Base-by-base conservation (phyloP, 345 rosid genomes). In the Aquilaria malaccensis region DNA sequence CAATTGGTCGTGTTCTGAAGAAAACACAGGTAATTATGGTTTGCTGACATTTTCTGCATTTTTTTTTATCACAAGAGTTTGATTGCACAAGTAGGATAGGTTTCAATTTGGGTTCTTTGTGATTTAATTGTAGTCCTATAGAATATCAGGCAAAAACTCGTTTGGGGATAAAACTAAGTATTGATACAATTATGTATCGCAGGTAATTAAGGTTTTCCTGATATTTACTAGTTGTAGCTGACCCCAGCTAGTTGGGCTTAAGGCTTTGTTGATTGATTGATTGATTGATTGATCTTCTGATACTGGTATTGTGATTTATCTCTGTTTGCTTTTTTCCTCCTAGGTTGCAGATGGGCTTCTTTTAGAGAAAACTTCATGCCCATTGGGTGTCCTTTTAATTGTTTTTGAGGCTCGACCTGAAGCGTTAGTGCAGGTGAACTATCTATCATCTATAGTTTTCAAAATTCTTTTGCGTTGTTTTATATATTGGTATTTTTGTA, bases 381-480 rank as follows among this genome's bases (percentile, higher is more conserved):
- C 99, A 56, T 77, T 95, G 77, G 99, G 97, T 9, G 99, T 91
- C 70, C 95, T 95, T 70, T 74, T 95, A 73, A 86, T 95, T 77
- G 85, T 95, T 71, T 95, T 95, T 66, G 99, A 91, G 77, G 84
- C 97, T 60, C 93, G 96, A 57, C 99, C 97, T 66, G 97, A 95
- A 59, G 97, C 99, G 48, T 81, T 95, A 46, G 95, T 95, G 49
- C 99, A 94, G 95, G 99, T 94, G 77, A 30, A 68, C 50, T 37
- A 33, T 51, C 50, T 37, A 33, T 51, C 11, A 58, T 57, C 13
- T 41, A 37, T 33, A 52, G 50, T 54, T 37, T 45, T 41, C 33
- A 43, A 56, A 60, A 12, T 32, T 4, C 31, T 30, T 53, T 62
- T 11, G 33, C n/a, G 15, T 56, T 14, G 37, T 15, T 15, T 60